Percentiles rank a stretch among this genome's conserved stretches.
Conservation (phyloP, 2,329 filamentous ascomycete species). For the Boeremia exigua region DNA sequence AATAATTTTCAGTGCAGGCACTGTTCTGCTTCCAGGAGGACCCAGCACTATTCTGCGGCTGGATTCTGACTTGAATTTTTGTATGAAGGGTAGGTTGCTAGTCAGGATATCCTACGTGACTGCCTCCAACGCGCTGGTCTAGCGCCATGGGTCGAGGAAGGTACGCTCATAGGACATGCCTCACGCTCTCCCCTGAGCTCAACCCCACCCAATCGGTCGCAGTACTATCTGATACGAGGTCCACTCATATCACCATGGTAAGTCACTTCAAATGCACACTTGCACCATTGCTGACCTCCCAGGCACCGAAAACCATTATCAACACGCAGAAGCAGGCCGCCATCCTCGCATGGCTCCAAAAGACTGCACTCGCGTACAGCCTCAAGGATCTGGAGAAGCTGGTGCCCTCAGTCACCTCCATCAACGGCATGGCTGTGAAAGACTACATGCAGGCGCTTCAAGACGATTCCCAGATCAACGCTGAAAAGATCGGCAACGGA, state of each 20-base stretch:
- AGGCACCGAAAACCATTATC: constrained; percentile 63
- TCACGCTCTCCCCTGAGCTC: neutral
- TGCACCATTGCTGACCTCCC: constrained; percentile 14
- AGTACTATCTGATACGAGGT: neutral
- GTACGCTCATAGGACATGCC: constrained; percentile 8
- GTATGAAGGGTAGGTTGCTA: too few relatives aligned
- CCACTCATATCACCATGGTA: constrained; percentile 16
- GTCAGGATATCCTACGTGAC: constrained; percentile 6
- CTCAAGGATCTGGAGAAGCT: constrained; percentile 72
- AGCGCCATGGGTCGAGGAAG: constrained; percentile 19
- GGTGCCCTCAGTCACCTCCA: constrained; percentile 65
- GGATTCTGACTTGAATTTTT: too few relatives aligned
- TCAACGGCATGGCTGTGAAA: constrained; percentile 71
- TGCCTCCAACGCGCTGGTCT: constrained; percentile 15
- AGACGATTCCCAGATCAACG: constrained; percentile 66
- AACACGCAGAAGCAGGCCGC: constrained; percentile 64
- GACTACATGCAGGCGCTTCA: constrained; percentile 68
- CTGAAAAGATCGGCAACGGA: constrained; percentile 73
- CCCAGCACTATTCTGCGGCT: neutral
- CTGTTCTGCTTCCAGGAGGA: too few relatives aligned
- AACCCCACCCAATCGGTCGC: neutral
- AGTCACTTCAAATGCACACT: neutral
- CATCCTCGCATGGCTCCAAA: constrained; percentile 66
- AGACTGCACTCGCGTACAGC: constrained; percentile 66
- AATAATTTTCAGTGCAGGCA: too few relatives aligned